These are phyloP conservation scores for Dalbergia cultrata DNA, from an alignment of 306 rosid species.

Conservation along the genomic window DNA sequence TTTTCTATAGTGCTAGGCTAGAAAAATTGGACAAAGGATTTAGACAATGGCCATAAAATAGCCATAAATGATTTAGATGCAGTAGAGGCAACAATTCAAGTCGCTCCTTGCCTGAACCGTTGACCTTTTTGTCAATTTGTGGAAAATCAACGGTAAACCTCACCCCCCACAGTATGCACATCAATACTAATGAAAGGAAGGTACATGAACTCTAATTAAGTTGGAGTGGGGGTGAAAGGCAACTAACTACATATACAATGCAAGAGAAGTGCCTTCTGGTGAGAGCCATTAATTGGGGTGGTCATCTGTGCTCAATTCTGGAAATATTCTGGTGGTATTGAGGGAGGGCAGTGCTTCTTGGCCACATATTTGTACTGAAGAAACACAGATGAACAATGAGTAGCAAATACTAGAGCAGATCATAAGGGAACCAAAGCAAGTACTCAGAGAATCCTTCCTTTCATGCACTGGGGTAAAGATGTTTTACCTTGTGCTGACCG, in stretches of 20 bases:
- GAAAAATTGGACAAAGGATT: not conserved
- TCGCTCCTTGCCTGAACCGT: slow-evolving; percentile 30
- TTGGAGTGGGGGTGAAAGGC: slow-evolving; percentile 5
- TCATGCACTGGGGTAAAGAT: not conserved
- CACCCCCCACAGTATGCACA: slow-evolving; percentile 30
- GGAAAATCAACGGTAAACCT: slow-evolving; percentile 8
- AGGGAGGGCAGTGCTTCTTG: slow-evolving; percentile 73
- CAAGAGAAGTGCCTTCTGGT: slow-evolving; percentile 37
- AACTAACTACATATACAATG: slow-evolving; percentile 52
- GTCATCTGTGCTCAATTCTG: slow-evolving; percentile 48
- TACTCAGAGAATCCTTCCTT: not conserved
- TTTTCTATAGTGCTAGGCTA: too few species aligned
- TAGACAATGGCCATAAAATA: not conserved
- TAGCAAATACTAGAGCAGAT: not conserved
- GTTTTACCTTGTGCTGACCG: slow-evolving; percentile 75
- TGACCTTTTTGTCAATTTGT: slow-evolving; percentile 20
- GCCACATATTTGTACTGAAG: slow-evolving; percentile 92
- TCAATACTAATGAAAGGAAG: slow-evolving; percentile 32
- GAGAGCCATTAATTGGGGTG: slow-evolving; percentile 54
- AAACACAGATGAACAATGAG: slow-evolving; percentile 32
- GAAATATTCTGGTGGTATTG: slow-evolving; percentile 76
- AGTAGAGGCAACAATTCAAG: slow-evolving; percentile 34
- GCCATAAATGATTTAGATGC: slow-evolving; percentile 34
- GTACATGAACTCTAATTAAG: slow-evolving; percentile 32
- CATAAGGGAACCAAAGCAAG: not conserved